These are phyloP conservation scores for Pleurozium schreberi DNA, from an alignment of 225 moss, liverwort and hornwort genomes.

Conservation along the genomic window DNA sequence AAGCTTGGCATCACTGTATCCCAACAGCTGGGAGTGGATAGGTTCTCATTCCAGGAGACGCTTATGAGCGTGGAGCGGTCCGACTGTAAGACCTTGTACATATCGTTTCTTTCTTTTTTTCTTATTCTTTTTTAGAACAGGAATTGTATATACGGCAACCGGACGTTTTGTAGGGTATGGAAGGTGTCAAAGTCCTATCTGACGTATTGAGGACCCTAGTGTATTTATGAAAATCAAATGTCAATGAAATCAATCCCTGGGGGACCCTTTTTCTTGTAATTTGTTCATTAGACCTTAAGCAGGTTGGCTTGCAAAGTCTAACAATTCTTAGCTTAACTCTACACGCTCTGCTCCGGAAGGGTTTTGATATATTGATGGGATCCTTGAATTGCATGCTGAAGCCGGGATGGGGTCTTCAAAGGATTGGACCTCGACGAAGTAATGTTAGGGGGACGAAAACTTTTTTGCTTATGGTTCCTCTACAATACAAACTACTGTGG, in stretches of 20 bases:
- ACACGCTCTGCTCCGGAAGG: not conserved
- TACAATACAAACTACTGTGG: not conserved
- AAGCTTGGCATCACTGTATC: slow-evolving; percentile 41
- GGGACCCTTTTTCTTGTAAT: not conserved
- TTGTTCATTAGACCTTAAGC: not conserved
- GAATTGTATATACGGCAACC: not conserved
- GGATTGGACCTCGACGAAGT: not conserved
- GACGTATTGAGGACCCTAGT: not conserved
- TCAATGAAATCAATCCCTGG: not conserved
- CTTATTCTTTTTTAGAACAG: not conserved
- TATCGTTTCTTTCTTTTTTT: not conserved
- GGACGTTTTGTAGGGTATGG: not conserved
- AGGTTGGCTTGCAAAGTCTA: not conserved
- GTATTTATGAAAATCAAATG: not conserved
- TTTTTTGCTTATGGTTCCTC: not conserved
- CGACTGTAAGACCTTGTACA: not conserved
- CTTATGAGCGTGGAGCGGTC: not conserved
- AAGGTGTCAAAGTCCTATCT: not conserved
- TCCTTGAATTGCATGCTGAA: not conserved
- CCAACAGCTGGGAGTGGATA: slow-evolving; percentile 41
- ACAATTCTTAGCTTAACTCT: not conserved
- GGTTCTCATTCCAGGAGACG: slow-evolving; percentile 13
- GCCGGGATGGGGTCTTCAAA: not conserved
- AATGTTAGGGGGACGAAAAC: not conserved
- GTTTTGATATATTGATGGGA: not conserved